phyloP scores from a whole-genome alignment of 352 stramenopile genomes.

The Pythium rishiriense region DNA sequence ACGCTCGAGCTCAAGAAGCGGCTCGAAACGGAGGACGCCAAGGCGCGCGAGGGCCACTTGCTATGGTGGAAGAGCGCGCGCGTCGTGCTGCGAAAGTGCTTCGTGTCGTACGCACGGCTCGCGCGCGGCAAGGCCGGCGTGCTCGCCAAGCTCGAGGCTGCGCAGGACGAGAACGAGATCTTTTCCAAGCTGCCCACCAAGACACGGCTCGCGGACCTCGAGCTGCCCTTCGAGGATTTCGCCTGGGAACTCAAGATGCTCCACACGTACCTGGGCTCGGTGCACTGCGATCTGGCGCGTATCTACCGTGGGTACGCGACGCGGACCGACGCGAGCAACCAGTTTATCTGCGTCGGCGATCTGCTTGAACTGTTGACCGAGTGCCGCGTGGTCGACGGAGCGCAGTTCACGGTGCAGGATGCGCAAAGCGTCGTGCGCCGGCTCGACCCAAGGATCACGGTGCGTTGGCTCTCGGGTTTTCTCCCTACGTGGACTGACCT shows the following conservation, averaged over 20 bases:
- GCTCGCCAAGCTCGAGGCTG: constrained; percentile 47
- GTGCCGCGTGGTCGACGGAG: constrained; percentile 61
- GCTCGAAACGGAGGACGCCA: constrained; percentile 56
- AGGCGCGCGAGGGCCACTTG: constrained; percentile 60
- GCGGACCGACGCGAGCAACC: constrained; percentile 35
- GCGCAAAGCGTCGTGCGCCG: constrained; percentile 43
- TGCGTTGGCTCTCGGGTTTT: constrained; percentile 2
- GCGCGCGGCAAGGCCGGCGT: constrained; percentile 65
- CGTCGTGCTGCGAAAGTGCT: constrained; percentile 80
- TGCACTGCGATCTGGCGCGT: constrained; percentile 70
- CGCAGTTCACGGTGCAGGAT: constrained; percentile 40
- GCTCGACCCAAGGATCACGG: constrained; percentile 50
- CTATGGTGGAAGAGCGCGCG: constrained; percentile 71
- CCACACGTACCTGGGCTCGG: constrained; percentile 65
- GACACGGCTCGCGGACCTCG: constrained; percentile 48
- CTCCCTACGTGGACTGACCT: neutral
- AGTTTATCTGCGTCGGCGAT: constrained; percentile 55
- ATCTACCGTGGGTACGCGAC: constrained; percentile 75
- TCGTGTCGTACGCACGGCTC: constrained; percentile 65
- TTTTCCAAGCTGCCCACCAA: constrained; percentile 53
- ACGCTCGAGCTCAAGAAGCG: constrained; percentile 73
- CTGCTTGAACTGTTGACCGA: constrained; percentile 62
- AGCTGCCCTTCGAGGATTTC: constrained; percentile 64
- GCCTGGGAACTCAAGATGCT: constrained; percentile 71
- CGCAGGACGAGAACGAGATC: constrained; percentile 57